Conservation (phyloP, 2,329 filamentous ascomycete genomes). For the Fusarium austroafricanum region DNA sequence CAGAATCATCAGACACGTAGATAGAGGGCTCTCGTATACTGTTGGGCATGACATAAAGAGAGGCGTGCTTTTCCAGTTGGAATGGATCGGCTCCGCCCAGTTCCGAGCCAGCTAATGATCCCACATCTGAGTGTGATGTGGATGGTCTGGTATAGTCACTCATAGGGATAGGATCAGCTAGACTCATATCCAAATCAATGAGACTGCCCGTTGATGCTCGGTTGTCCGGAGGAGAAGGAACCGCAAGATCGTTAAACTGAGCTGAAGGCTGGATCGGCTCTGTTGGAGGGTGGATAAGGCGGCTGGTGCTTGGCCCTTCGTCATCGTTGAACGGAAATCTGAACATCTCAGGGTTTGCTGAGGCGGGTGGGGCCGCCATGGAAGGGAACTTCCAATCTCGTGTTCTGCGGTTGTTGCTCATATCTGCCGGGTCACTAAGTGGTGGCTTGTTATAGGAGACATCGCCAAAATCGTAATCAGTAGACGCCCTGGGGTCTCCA, state of each 20-base stretch:
- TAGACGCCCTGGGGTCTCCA: constrained; percentile 59
- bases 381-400: constrained; percentile 70
- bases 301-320: constrained; percentile 46
- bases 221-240: constrained; percentile 52
- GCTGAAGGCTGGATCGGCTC: constrained; percentile 60
- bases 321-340: constrained; percentile 60
- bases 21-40: constrained; percentile 67
- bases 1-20: constrained; percentile 70
- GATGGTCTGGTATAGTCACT: constrained; percentile 64
- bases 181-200: constrained; percentile 67
- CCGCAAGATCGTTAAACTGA: constrained; percentile 56
- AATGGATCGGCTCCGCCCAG: constrained; percentile 68
- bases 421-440: constrained; percentile 68
- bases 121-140: constrained; percentile 69
- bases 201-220: constrained; percentile 59
- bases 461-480: constrained; percentile 63
- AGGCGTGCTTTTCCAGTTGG: constrained; percentile 71
- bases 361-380: constrained; percentile 62
- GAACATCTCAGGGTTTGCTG: constrained; percentile 65
- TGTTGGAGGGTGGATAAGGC: constrained; percentile 64
- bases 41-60: constrained; percentile 60
- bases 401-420: constrained; percentile 62
- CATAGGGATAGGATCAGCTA: constrained; percentile 61
- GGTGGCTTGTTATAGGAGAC: constrained; percentile 60
- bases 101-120: constrained; percentile 67